Conservation (phyloP, 352 stramenopile species). For the Pythium phragmitis region DNA sequence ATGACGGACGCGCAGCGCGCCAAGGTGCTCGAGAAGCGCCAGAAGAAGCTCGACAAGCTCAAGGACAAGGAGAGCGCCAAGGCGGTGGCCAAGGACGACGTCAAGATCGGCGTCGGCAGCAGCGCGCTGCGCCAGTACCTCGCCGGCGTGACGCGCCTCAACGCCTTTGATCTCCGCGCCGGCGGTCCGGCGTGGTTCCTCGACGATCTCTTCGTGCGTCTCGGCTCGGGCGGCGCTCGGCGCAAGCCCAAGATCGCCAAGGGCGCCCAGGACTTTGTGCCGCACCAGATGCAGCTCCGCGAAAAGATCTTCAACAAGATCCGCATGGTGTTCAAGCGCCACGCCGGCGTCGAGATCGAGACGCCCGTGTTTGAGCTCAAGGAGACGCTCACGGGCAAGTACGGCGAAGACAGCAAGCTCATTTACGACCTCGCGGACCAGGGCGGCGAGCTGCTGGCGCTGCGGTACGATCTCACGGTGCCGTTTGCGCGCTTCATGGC, state of each 20-base stretch:
- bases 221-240: slow-evolving; percentile 70
- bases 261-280: slow-evolving; percentile 95
- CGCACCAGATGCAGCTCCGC: slow-evolving; percentile 96
- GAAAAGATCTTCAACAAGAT: slow-evolving; percentile 98
- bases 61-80: slow-evolving; percentile 79
- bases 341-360: slow-evolving; percentile 97
- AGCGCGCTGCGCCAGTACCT: slow-evolving; percentile 61
- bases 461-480: slow-evolving; percentile 98
- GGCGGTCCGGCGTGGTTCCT: slow-evolving; percentile 44
- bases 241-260: slow-evolving; percentile 88
- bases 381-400: slow-evolving; percentile 98
- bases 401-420: slow-evolving; percentile 98
- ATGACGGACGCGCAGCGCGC: slow-evolving; percentile 72
- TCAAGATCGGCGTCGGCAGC: slow-evolving; percentile 68
- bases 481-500: slow-evolving; percentile 98
- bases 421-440: slow-evolving; percentile 99
- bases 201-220: slow-evolving; percentile 62
- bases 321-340: slow-evolving; percentile 96
- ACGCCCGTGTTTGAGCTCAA: slow-evolving; percentile 99
- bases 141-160: slow-evolving; percentile 24
- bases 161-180: slow-evolving; percentile 62
- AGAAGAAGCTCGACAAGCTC: slow-evolving; percentile 74
- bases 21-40: slow-evolving; percentile 39
- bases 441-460: slow-evolving; percentile 92
- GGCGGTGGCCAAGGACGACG: slow-evolving; percentile 62